Evolutionary conservation across 106 monocot genomes (phyloP), one percentile per base, ranked within the genome.

Genomic region (Triglochin maritima): DNA sequence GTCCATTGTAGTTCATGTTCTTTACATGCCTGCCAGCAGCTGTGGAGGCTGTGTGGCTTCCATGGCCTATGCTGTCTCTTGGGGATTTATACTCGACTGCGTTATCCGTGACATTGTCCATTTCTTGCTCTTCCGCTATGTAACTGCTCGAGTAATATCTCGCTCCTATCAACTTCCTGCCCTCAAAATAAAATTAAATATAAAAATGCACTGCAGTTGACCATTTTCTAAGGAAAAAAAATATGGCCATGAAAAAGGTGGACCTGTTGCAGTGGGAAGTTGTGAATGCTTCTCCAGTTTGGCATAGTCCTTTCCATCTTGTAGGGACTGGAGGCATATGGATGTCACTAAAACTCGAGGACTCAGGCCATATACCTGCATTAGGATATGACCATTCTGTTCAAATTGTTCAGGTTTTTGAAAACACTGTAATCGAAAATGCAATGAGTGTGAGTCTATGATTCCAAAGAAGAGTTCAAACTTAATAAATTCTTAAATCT

Each of bases 291-390:
- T 98, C 90, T 71, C 87, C 88, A 54, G 63, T 64, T 78, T 88
- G 91, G 57, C 90, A 98, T 45, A 49, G 10, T 3, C 96, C 96
- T 79, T 78, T 91, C 91, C 96, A 98, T 75, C 80, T 88, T 46
- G 74, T 65, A 50, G 96, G 96, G 73, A 98, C 85, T 7, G 88
- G 73, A 59, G 96, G 74, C 91, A 98, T 91, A 45, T 82, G 78
- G 44, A 75, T 57, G 46, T 98, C 96, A 50, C 49, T 79, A 74
- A 98, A 91, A 67, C 96, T 91, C 0, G 79, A 78, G 4, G 96
- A 91, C 68, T 98, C 91, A 69, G 96, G 96, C 91, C 91, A 95
- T 72, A 96, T 87, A 71, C 91, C 91, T 88, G 65, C 17, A 50
- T 17, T 2, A 14, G 16, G 3, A 60, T 4, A 60, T 60, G 4